Conservation (phyloP, 1,139 yeast species). For the Williopsis jadinii region DNA sequence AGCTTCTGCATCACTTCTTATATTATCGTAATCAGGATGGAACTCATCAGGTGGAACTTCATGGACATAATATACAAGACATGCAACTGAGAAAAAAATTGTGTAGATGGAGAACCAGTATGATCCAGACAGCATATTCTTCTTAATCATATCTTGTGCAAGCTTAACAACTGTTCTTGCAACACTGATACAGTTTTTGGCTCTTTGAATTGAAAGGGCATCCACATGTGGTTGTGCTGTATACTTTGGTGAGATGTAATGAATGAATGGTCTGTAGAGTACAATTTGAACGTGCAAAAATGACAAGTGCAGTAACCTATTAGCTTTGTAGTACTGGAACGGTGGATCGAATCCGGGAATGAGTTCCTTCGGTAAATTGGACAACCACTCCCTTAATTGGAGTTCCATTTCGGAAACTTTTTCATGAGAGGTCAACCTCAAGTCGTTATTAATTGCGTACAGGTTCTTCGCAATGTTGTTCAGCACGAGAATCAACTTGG, state of each 20-base stretch:
- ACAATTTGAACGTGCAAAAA: conserved; percentile 81
- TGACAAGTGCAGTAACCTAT: conserved; percentile 67
- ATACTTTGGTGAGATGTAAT: conserved; percentile 50
- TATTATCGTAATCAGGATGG: conserved; percentile 49
- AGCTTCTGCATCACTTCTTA: conserved; percentile 70
- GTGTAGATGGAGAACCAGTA: conserved; percentile 93
- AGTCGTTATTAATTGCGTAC: conserved; percentile 44
- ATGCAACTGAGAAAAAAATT: conserved; percentile 60
- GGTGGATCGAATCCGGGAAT: conserved; percentile 63
- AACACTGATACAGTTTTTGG: conserved; percentile 36
- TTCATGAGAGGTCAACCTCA: conserved; percentile 31
- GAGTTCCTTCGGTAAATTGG: conserved; percentile 63
- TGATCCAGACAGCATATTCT: conserved; percentile 72
- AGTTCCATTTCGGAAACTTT: conserved; percentile 68
- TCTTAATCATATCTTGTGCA: conserved; percentile 76
- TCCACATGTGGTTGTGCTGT: conserved; percentile 34
- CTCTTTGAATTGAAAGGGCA: conserved; percentile 54
- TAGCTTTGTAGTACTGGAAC: conserved; percentile 67
- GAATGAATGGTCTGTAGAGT: conserved; percentile 86
- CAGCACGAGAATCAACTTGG: conserved; percentile 58
- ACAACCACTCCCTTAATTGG: conserved; percentile 71
- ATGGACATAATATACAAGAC: conserved; percentile 70
- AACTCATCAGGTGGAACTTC: conserved; percentile 56
- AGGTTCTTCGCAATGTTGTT: conserved; percentile 47
- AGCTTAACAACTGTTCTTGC: conserved; percentile 68